Percentiles rank a stretch among this genome's conserved stretches.
Evolutionary conservation across 2,329 filamentous ascomycete genomes (phyloP).

Genomic region (Rutstroemia sp.): DNA sequence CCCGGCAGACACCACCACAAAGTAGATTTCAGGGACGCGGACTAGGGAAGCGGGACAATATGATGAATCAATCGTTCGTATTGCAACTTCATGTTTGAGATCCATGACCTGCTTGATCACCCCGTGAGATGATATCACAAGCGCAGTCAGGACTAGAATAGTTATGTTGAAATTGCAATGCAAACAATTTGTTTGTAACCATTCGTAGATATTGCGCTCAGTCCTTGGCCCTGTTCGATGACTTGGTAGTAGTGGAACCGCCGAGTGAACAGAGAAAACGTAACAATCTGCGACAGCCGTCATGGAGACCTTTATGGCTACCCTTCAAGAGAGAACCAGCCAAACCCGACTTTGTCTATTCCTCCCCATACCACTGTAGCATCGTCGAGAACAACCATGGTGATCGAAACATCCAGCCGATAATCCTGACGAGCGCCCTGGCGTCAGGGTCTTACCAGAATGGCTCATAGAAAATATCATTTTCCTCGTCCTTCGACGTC

Average conservation of each 20-base stretch:
- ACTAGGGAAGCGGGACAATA: constrained; percentile 28
- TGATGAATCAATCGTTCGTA: constrained; percentile 22
- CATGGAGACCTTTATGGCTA: constrained; percentile 43
- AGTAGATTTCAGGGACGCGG: constrained; percentile 9
- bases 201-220: constrained; percentile 27
- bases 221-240: constrained; percentile 14
- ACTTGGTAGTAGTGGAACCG: constrained; percentile 13
- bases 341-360: constrained; percentile 36
- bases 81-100: constrained; percentile 32
- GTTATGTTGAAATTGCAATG: constrained; percentile 20
- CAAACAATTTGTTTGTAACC: constrained; percentile 29
- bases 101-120: constrained; percentile 46
- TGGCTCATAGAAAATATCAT: constrained; percentile 64
- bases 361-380: constrained; percentile 31
- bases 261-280: constrained; percentile 24
- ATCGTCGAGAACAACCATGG: constrained; percentile 44
- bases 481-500: constrained; percentile 41
- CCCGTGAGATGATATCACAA: constrained; percentile 47
- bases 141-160: constrained; percentile 34
- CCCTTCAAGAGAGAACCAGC: constrained; percentile 36
- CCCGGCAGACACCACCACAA: constrained; percentile 17
- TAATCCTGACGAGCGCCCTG: constrained; percentile 69
- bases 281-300: constrained; percentile 20
- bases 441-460: constrained; percentile 64
- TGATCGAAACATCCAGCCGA: constrained; percentile 59